phyloP scores from a whole-genome alignment of 192 early-diverging fungal species.

The Backusella mclennaniae region DNA sequence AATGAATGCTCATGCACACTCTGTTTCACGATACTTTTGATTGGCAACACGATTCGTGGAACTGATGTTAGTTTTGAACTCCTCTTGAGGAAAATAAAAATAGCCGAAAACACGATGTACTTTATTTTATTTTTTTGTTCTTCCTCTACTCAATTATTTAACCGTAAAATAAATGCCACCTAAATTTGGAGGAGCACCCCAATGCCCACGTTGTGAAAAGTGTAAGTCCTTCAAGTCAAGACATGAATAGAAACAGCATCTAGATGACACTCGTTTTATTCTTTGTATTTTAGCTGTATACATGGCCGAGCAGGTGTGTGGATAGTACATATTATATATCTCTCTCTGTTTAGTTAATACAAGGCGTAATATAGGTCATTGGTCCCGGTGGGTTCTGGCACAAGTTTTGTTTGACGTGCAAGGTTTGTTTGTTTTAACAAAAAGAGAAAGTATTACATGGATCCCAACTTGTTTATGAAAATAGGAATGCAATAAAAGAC shows the following conservation, averaged over 20 bases:
- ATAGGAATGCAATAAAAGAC: slow-evolving; percentile 53
- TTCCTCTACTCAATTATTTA: no score
- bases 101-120: no score
- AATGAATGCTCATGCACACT: no score
- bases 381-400: slow-evolving; percentile 41
- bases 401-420: slow-evolving; percentile 32
- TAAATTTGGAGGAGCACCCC: slow-evolving; percentile 45
- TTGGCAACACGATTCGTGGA: no score
- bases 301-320: slow-evolving; percentile 43
- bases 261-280: neutral
- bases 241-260: neutral
- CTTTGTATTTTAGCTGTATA: slow-evolving; percentile 36
- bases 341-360: neutral
- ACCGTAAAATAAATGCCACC: slow-evolving; percentile 35
- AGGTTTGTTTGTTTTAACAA: neutral
- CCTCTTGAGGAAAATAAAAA: no score
- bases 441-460: neutral
- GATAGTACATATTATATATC: no score
- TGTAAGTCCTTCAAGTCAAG: slow-evolving; percentile 7
- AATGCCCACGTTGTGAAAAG: slow-evolving; percentile 51
- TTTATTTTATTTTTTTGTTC: no score
- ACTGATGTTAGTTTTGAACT: no score
- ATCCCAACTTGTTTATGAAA: neutral
- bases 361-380: slow-evolving; percentile 25
- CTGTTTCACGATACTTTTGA: no score